Evolutionary conservation across 140 eudicot genomes (phyloP).

Genomic region (Stevia rebaudiana): DNA sequence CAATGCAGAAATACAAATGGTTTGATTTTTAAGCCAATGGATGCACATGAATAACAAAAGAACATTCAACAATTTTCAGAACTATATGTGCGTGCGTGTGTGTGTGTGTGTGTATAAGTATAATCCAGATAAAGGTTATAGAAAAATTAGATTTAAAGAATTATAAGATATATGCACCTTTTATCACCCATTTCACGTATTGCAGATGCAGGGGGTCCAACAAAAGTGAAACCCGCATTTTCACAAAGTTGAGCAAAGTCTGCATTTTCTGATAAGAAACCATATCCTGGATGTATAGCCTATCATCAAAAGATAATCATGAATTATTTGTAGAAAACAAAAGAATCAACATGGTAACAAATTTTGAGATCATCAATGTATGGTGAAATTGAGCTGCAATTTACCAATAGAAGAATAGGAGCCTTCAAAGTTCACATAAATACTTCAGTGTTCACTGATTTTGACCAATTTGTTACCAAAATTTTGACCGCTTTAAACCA

Average conservation of each 20-base stretch:
- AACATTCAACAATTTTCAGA: not conserved
- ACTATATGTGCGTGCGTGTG: too few species aligned
- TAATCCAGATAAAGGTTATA: slow-evolving; percentile 6
- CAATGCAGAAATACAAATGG: not conserved
- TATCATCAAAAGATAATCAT: slow-evolving; percentile 42
- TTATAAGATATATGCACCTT: slow-evolving; percentile 44
- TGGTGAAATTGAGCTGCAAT: slow-evolving; percentile 1
- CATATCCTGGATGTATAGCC: slow-evolving; percentile 99
- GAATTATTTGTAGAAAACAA: slow-evolving; percentile 12
- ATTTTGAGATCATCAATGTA: slow-evolving; percentile 16
- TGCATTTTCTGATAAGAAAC: slow-evolving; percentile 93
- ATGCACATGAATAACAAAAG: not conserved
- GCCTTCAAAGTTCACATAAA: not conserved
- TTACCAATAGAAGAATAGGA: not conserved
- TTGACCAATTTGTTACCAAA: too few species aligned
- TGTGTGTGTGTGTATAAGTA: too few species aligned
- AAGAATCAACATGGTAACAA: slow-evolving; percentile 23
- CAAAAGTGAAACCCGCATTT: slow-evolving; percentile 64
- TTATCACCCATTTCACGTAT: slow-evolving; percentile 98
- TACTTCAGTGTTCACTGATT: too few species aligned
- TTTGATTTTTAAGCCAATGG: not conserved
- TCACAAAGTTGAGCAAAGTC: slow-evolving; percentile 97
- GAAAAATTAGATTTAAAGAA: not conserved
- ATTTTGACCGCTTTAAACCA: too few species aligned
- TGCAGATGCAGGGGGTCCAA: slow-evolving; percentile 99